Percentiles rank a stretch among this genome's conserved stretches.
Evolutionary conservation across 768 basidiomycete species (phyloP).

Genomic region (Mycena olivaceomarginata): DNA sequence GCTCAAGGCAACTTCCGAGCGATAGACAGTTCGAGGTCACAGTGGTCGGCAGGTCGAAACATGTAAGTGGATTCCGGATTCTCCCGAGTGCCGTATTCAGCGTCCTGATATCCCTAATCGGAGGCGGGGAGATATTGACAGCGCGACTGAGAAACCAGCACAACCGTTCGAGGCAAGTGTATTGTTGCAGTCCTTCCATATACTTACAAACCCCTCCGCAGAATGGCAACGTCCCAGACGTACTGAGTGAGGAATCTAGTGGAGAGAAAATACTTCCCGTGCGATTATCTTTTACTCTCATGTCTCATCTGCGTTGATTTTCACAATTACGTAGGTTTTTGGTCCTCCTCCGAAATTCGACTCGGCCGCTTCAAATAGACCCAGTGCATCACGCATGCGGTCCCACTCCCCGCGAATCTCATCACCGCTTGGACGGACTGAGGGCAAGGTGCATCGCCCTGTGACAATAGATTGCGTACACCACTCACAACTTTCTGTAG

Average conservation of each 20-base stretch:
- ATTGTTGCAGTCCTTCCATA: conserved; percentile 1
- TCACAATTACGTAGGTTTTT: conserved; percentile 12
- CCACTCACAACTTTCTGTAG: conserved; percentile 11
- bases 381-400: conserved; percentile 13
- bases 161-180: conserved; percentile 5
- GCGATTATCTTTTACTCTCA: not conserved
- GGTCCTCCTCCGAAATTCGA: conserved; percentile 5
- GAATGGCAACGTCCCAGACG: conserved; percentile 19
- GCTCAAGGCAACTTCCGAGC: conserved; percentile 5
- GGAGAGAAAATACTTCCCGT: conserved; percentile 21
- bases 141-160: not conserved
- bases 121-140: not conserved
- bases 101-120: not conserved
- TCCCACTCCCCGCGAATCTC: conserved; percentile 20
- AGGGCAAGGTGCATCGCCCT: conserved; percentile 17
- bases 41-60: not conserved
- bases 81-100: conserved; percentile 6
- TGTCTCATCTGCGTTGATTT: conserved; percentile 6
- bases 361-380: not conserved
- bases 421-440: conserved; percentile 16
- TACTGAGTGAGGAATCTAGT: conserved; percentile 15
- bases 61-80: conserved; percentile 14
- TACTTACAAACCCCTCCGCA: conserved; percentile 8
- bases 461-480: not conserved
- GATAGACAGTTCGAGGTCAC: conserved; percentile 1